Conservation (phyloP, 2,329 filamentous ascomycete genomes). For the Lasiodiplodia citricola region DNA sequence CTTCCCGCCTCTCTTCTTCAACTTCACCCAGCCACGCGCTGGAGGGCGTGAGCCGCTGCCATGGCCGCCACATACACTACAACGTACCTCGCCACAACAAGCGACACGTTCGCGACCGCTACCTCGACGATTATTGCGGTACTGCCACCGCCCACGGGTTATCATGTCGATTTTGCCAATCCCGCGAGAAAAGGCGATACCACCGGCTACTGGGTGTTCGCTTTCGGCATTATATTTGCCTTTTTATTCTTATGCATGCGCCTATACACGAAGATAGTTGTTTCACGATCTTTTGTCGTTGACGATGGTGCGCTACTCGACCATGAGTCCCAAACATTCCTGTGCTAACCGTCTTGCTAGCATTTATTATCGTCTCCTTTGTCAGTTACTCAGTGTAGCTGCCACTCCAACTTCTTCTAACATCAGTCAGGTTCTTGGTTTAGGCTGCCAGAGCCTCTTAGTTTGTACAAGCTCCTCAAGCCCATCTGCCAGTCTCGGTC, state of each 20-base stretch:
- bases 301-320: slow-evolving; percentile 36
- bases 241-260: slow-evolving; percentile 35
- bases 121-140: neutral
- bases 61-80: slow-evolving; percentile 18
- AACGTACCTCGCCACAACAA: neutral
- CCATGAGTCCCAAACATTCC: too few relatives aligned
- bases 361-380: slow-evolving; percentile 1
- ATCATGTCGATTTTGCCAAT: slow-evolving; percentile 38
- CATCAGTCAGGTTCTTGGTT: neutral
- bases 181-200: slow-evolving; percentile 32
- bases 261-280: slow-evolving; percentile 35
- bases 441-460: neutral
- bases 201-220: slow-evolving; percentile 33
- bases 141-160: slow-evolving; percentile 36
- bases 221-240: slow-evolving; percentile 32
- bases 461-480: neutral
- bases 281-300: slow-evolving; percentile 34
- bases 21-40: slow-evolving; percentile 1
- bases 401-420: neutral
- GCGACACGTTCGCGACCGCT: neutral
- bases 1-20: neutral
- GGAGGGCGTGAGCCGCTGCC: neutral
- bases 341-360: neutral
- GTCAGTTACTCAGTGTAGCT: neutral
- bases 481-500: neutral